A percentile compares a stretch with the other conserved stretches of the same genome.
phyloP scores from a whole-genome alignment of 495 filamentous ascomycete species.

The Aspergillus mulundensis region DNA sequence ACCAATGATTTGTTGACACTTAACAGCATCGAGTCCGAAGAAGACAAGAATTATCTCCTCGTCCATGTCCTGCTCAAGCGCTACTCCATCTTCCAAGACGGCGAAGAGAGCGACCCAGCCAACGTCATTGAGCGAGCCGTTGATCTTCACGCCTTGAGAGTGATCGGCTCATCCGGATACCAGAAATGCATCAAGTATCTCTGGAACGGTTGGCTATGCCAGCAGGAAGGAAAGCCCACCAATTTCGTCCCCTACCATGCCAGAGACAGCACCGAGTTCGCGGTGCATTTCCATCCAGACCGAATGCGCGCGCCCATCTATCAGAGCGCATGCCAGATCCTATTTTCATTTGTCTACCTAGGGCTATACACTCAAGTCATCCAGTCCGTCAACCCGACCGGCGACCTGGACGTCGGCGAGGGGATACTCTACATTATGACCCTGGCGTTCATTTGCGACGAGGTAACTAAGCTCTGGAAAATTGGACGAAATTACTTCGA shows the following conservation, averaged over 20 bases:
- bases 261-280: constrained; percentile 68
- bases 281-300: constrained; percentile 83
- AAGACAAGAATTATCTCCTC: constrained; percentile 70
- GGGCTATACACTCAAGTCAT: constrained; percentile 84
- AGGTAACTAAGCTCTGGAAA: constrained; percentile 84
- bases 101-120: constrained; percentile 63
- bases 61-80: constrained; percentile 83
- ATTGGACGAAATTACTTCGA: constrained; percentile 81
- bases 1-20: constrained; percentile 7
- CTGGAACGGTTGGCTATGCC: constrained; percentile 94
- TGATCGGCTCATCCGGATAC: constrained; percentile 91
- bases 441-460: constrained; percentile 86
- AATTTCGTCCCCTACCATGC: constrained; percentile 80
- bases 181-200: constrained; percentile 90
- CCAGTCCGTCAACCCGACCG: constrained; percentile 77
- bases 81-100: constrained; percentile 74
- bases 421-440: constrained; percentile 86
- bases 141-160: constrained; percentile 80
- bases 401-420: constrained; percentile 84
- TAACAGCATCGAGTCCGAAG: constrained; percentile 71
- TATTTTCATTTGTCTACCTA: constrained; percentile 79
- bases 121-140: constrained; percentile 92
- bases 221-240: constrained; percentile 83
- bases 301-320: constrained; percentile 89
- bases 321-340: constrained; percentile 83